Base-by-base conservation (phyloP, 2,329 filamentous ascomycete genomes). In the Penicillium sp. region DNA sequence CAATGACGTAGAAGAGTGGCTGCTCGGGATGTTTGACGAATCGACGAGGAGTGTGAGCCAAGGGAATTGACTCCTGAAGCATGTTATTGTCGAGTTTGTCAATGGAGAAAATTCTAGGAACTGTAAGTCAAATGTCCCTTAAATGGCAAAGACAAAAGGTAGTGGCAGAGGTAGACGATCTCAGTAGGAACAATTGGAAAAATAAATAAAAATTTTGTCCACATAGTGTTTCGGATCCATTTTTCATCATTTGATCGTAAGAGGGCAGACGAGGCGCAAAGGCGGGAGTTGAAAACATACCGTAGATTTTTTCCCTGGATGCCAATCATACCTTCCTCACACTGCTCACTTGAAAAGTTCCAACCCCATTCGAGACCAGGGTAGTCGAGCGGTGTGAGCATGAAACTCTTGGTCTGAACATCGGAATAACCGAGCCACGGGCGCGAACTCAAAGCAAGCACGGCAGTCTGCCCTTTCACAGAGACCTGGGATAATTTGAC, bases 141-240 rank as follows among this genome's bases (percentile, higher is more conserved):
- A 32, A 29, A 9, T 18, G 6, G 24, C n/a, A 36, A 33, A 41
- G 27, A 26, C 32, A 45, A 9, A 33, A 18, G 35, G 18, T 2
- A 27, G 25, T 36, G n/a, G 25, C 39, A 26, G 39, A 25, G 45
- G 5, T 12, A 27, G 9, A 54, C 52, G 60, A 63, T 73, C 68
- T 95, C 90, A 95, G 90, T 83, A 95, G 89, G 89, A 95, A 95
- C 90, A 95, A 95, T 94, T 95, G 88, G 84, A 77, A 64, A 64
- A 67, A 69, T 68, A 72, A 53, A 61, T 69, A 66, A 65, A 63
- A 59, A 62, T 57, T 69, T 71, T 64, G 58, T 76, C 77, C 75
- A 72, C 69, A 75, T 66, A 44, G 44, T 55, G 40, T 40, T 68
- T 66, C 61, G 48, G 56, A 57, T 65, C 64, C 59, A 61, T 64